Evolutionary conservation across 1,284 basidiomycete genomes (phyloP), one percentile per base, ranked within the genome.

Genomic region (Irpex sp.): DNA sequence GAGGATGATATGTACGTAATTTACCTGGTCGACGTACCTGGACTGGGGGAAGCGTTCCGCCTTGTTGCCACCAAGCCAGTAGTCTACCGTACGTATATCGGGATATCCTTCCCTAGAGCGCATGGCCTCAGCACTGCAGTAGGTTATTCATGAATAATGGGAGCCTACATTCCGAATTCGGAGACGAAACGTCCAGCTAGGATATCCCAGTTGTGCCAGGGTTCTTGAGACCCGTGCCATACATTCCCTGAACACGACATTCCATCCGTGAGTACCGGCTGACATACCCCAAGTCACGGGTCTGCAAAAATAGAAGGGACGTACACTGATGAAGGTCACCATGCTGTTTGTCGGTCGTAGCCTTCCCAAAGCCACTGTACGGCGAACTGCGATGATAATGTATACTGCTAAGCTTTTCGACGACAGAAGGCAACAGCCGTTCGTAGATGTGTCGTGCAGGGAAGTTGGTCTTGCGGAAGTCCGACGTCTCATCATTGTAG

Each of bases 401-500:
- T 39, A 90, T 82, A 69, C 89, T 82, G 54, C 83, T 86, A 58
- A 86, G 72, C 54, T 81, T 77, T 52, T 78, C 68, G 36, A 94
- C 90, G 55, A 93, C 81, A 28, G 82, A 80, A 4, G 94, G 93
- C 6, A 96, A 79, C 5, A 90, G 73, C 35, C 87, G 79, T 69
- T 96, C 94, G 74, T 96, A 96, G 67, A 96, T 93, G 74, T 92
- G 80, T 42, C 93, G 86, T 60, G 87, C 93, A 7, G 93, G 93
- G 77, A 95, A 94, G 64, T 85, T 87, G 0, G 90, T 90, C 66
- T 92, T 82, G 67, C 89, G 82, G 77, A 87, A 94, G 71, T 95
- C 90, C 4, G 89, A 88, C 10, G 79, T 80, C 71, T 94, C 87
- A 69, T 94, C 91, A 12, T 79, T 77, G 74, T 95, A 94, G 73